Base-by-base conservation (phyloP, 2,329 filamentous ascomycete genomes). In the Myriosclerotinia duriaeana region DNA sequence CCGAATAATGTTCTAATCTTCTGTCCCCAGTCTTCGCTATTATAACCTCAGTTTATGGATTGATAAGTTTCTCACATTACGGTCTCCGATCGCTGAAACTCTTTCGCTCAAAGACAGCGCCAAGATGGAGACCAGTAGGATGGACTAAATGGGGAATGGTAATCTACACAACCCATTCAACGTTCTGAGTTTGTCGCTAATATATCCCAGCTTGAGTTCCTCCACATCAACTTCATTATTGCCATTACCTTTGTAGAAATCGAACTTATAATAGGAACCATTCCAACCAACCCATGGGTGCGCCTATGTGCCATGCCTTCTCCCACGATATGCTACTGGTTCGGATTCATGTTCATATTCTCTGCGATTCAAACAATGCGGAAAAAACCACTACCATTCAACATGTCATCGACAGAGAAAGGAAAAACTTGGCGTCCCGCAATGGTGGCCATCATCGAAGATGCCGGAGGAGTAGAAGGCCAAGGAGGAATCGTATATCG, bases 121-220 rank as follows among this genome's bases (percentile, higher is more conserved):
- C 65, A 6, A 68, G 68, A 68, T 73, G 67, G 67, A 71, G 71
- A 65, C 73, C 73, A 22, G 60, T 74, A 44, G 73, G 71, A 36
- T 74, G 72, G 72, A 72, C 71, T 53, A 71, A 53, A 69, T 74
- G 71, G 73, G 72, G 72, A 68, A 68, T 73, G 60, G 72, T 73
- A 66, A 67, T 69, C 67, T 44, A 3, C 30, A 48, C 44, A 17
- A 26, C 2, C 44, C 22, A 30, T 59, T 22, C n/a, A 15, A 44
- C 42, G 55, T n/a, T 1, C 20, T 52, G 46, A 42, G 58, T 61
- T 40, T 53, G 52, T 50, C 46, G n/a, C 64, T 56, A 61, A 63
- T 22, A 34, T 20, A 6, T 12, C 53, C 15, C 40, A 73, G 70
- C 56, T 71, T 54, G 69, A 74, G 61, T 74, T 74, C 53, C 65